phyloP scores from a whole-genome alignment of 352 stramenopile genomes.

The Phytopythium vexans region DNA sequence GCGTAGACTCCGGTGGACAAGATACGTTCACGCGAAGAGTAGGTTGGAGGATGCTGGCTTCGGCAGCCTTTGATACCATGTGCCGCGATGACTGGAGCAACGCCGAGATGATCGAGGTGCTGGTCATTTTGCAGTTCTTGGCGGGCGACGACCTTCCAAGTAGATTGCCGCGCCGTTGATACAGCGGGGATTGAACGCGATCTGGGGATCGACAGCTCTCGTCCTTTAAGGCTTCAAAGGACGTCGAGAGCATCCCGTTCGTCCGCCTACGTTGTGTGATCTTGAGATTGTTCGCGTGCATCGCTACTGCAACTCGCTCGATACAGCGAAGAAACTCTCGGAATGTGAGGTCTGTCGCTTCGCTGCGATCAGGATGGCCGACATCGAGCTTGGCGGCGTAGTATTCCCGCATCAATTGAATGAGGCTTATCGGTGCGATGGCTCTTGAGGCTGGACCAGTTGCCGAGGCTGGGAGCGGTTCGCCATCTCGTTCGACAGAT shows the following conservation, averaged over 20 bases:
- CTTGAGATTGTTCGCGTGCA: slow-evolving; percentile 36
- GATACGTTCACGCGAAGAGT: too few species aligned
- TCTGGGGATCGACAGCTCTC: slow-evolving; percentile 23
- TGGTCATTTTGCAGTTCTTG: slow-evolving; percentile 66
- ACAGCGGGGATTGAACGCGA: slow-evolving; percentile 18
- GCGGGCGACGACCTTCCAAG: slow-evolving; percentile 27
- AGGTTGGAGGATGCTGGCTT: not conserved
- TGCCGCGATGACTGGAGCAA: slow-evolving; percentile 47
- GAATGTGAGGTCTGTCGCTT: slow-evolving; percentile 59
- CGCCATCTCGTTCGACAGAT: slow-evolving; percentile 42
- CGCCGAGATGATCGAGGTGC: slow-evolving; percentile 54
- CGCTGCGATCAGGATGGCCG: slow-evolving; percentile 56
- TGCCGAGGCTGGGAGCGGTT: slow-evolving; percentile 36
- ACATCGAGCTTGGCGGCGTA: slow-evolving; percentile 74
- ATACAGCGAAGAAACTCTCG: slow-evolving; percentile 72
- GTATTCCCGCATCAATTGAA: slow-evolving; percentile 67
- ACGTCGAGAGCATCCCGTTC: slow-evolving; percentile 41
- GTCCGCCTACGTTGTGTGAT: slow-evolving; percentile 9
- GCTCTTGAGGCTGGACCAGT: slow-evolving; percentile 18
- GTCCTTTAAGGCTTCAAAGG: slow-evolving; percentile 54
- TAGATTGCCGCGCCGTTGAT: slow-evolving; percentile 57
- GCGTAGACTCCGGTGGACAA: too few species aligned
- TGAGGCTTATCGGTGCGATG: slow-evolving; percentile 54
- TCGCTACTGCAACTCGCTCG: slow-evolving; percentile 63
- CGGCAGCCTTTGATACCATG: slow-evolving; percentile 12